Evolutionary conservation across 192 early-diverging fungal species (phyloP).

Genomic region (Linnemannia exigua): DNA sequence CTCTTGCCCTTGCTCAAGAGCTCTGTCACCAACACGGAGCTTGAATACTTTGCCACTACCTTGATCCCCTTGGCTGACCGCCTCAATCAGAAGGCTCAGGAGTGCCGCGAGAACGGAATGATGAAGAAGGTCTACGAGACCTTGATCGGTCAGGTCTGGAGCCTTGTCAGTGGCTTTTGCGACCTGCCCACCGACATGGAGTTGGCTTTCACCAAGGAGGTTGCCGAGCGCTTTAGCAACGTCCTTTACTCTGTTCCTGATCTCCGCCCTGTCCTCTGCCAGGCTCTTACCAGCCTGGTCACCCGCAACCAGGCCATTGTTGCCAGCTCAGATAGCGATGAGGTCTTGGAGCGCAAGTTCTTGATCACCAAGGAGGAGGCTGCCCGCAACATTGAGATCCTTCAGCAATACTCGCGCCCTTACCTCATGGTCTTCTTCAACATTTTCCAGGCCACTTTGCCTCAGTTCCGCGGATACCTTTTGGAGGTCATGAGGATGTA

Average conservation of each 20-base stretch:
- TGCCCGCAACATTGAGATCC: conserved; percentile 65
- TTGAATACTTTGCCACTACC: conserved; percentile 77
- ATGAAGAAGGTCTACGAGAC: conserved; percentile 93
- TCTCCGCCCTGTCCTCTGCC: conserved; percentile 83
- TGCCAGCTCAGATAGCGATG: conserved; percentile 58
- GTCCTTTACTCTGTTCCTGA: conserved; percentile 82
- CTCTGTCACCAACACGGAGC: conserved; percentile 77
- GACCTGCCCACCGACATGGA: conserved; percentile 84
- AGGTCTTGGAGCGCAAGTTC: conserved; percentile 60
- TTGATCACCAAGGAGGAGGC: conserved; percentile 67
- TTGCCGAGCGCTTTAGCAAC: conserved; percentile 83
- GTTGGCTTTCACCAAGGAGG: conserved; percentile 66
- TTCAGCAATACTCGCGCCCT: conserved; percentile 77
- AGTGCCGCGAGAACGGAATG: conserved; percentile 70
- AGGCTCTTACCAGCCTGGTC: conserved; percentile 77
- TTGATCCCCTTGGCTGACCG: conserved; percentile 87
- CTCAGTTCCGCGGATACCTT: conserved; percentile 75
- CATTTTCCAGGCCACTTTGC: conserved; percentile 77
- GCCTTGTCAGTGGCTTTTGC: conserved; percentile 88
- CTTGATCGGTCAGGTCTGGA: conserved; percentile 90
- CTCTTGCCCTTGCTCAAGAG: conserved; percentile 88
- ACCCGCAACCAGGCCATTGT: conserved; percentile 63
- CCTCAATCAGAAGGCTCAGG: conserved; percentile 73
- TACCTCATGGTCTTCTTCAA: conserved; percentile 86
- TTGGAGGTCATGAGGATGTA: conserved; percentile 79